These are phyloP conservation scores for Primulina tabacum DNA, from an alignment of 257 asterid genomes.

Conservation along the genomic window DNA sequence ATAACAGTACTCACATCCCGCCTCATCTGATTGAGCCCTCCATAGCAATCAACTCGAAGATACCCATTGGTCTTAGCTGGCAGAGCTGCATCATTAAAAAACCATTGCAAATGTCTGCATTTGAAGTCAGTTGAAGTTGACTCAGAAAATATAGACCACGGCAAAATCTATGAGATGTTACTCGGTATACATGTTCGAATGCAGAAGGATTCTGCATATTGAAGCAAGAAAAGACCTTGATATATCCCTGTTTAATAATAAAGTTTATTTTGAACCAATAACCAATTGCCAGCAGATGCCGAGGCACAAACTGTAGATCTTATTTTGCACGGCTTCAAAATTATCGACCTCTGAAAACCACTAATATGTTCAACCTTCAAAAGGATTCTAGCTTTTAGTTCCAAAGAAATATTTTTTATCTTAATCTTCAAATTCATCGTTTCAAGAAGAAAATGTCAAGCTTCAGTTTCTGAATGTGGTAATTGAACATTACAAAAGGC, in stretches of 20 bases:
- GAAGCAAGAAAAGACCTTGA: conserved; percentile 4
- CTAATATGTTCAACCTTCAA: not conserved
- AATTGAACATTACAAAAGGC: not conserved
- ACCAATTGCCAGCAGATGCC: not conserved
- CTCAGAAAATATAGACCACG: conserved; percentile 41
- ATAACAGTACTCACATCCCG: conserved; percentile 73
- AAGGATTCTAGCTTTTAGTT: not conserved
- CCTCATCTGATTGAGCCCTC: conserved; percentile 99
- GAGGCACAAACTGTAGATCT: not conserved
- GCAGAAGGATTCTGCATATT: not conserved
- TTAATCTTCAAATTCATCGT: conserved; percentile 3
- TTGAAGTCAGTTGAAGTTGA: conserved; percentile 61
- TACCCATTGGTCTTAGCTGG: conserved; percentile 80
- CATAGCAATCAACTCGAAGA: conserved; percentile 95
- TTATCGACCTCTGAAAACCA: conserved; percentile 2
- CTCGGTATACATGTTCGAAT: not conserved
- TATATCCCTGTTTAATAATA: conserved; percentile 1
- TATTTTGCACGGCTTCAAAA: not conserved
- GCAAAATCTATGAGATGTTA: not conserved
- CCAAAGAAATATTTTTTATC: not conserved
- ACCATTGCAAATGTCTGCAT: conserved; percentile 64
- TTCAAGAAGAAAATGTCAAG: not conserved
- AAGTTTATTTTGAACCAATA: conserved; percentile 14
- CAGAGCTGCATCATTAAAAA: conserved; percentile 96
- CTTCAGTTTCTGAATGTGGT: not conserved